Conservation (phyloP, 2,329 filamentous ascomycete species). For the Neofusicoccum parvum region DNA sequence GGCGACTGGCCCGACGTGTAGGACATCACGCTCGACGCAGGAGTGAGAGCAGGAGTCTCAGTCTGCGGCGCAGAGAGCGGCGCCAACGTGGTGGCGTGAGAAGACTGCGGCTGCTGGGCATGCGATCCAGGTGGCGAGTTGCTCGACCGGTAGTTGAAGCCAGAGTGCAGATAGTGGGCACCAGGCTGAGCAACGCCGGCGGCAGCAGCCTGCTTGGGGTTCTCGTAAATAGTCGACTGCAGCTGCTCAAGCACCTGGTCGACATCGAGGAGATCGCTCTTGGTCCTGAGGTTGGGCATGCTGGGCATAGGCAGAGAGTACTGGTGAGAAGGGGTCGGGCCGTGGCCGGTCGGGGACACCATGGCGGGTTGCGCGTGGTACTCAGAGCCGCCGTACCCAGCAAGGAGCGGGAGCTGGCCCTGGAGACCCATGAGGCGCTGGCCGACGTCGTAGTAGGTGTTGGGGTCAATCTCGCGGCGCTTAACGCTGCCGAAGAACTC, state of each 20-base stretch:
- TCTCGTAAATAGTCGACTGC: constrained; percentile 95
- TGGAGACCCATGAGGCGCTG: constrained; percentile 84
- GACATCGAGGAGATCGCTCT: constrained; percentile 90
- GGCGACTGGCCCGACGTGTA: constrained; percentile 79
- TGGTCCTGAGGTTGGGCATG: constrained; percentile 86
- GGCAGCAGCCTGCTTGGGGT: constrained; percentile 76
- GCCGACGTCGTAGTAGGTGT: constrained; percentile 88
- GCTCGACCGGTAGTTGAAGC: constrained; percentile 57
- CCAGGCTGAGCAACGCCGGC: constrained; percentile 77
- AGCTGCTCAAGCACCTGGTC: constrained; percentile 95
- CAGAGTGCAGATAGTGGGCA: constrained; percentile 63
- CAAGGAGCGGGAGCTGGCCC: constrained; percentile 53
- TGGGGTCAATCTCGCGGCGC: constrained; percentile 84
- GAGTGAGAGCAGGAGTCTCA: constrained; percentile 76
- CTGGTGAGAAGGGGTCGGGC: constrained; percentile 65
- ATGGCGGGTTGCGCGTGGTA: constrained; percentile 56
- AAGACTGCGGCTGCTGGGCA: constrained; percentile 48
- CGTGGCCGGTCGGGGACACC: constrained; percentile 57
- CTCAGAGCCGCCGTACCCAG: constrained; percentile 45
- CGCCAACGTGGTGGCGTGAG: constrained; percentile 51
- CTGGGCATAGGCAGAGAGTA: constrained; percentile 86
- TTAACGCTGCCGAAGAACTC: constrained; percentile 95
- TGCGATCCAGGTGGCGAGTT: constrained; percentile 55
- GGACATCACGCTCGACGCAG: constrained; percentile 73
- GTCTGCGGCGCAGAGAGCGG: constrained; percentile 47